Evolutionary conservation across 2,329 filamentous ascomycete genomes (phyloP).

Genomic region (Penicillium rolfsii): DNA sequence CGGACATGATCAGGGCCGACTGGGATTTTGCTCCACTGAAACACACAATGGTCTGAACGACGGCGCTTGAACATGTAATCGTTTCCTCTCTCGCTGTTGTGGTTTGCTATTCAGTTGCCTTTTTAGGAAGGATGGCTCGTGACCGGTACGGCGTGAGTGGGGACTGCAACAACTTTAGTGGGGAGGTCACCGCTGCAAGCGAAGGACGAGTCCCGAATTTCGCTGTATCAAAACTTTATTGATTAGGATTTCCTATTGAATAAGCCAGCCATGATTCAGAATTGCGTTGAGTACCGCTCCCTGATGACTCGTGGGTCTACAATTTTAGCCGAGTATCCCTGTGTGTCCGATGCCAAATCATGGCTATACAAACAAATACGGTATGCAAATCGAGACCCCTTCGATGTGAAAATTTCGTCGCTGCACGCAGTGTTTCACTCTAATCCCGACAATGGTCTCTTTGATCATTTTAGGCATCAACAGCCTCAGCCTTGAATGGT

Average conservation of each 20-base stretch:
- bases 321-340: neutral
- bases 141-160: neutral
- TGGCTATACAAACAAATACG: neutral
- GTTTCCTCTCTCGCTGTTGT: neutral
- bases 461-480: neutral
- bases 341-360: neutral
- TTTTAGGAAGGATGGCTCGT: neutral
- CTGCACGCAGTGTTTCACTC: neutral
- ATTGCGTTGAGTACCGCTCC: neutral
- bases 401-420: neutral
- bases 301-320: neutral
- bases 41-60: constrained; percentile 8
- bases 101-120: neutral
- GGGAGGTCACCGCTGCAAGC: neutral
- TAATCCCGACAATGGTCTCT: neutral
- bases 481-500: neutral
- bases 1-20: constrained; percentile 39
- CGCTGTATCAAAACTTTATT: neutral
- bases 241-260: neutral
- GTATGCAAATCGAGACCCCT: neutral
- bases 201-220: neutral
- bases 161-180: neutral
- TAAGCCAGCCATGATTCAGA: neutral
- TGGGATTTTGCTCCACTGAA: constrained; percentile 15
- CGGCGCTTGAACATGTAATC: neutral